Evolutionary conservation across 371 early-diverging fungal species (phyloP), one percentile per base, ranked within the genome.

Genomic region (Mortierella sp.): DNA sequence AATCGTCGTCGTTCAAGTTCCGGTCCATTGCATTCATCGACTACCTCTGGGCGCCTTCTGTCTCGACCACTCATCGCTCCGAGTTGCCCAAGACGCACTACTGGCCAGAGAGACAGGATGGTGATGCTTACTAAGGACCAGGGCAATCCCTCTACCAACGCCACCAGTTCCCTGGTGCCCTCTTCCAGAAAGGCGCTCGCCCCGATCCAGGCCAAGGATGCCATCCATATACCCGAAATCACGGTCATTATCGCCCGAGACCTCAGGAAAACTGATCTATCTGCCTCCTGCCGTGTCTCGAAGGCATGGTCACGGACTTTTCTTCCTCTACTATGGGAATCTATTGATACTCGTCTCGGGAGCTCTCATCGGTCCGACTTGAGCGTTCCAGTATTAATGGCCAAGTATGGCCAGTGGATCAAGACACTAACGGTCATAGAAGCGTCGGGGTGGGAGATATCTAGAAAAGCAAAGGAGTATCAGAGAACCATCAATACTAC

Each of bases 201-300:
- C 37, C 37, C 37, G 37, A 37, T 37, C 37, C 37, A 37, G 9
- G 37, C 37, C 37, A 37, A 37, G 37, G 37, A 37, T 37, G 37
- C 37, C 29, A 30, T 52, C 23, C 15, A 25, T 18, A 47, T 74
- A 29, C 75, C 75, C 28, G 75, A 75, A 63, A 62, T 75, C 30
- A 48, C 56, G 5, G 18, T 48, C 29, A 25, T 70, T 6, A 60
- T 75, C 9, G 64, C 58, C 14, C 18, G 6, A 25, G 1, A 70
- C 37, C 70, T 75, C 51, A 23, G 28, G 62, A 74, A 70, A n/a
- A 15, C 11, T 7, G 75, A 70, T 7, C 1, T 70, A 4, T 52
- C 66, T 43, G 16, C 59, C n/a, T 70, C 66, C 45, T 28, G 62
- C 23, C 60, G 64, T 16, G 75, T 75, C 63, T 66, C 63, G 47